Evolutionary conservation across 225 moss, liverwort and hornwort genomes (phyloP).

Genomic region (Ulota crispa): DNA sequence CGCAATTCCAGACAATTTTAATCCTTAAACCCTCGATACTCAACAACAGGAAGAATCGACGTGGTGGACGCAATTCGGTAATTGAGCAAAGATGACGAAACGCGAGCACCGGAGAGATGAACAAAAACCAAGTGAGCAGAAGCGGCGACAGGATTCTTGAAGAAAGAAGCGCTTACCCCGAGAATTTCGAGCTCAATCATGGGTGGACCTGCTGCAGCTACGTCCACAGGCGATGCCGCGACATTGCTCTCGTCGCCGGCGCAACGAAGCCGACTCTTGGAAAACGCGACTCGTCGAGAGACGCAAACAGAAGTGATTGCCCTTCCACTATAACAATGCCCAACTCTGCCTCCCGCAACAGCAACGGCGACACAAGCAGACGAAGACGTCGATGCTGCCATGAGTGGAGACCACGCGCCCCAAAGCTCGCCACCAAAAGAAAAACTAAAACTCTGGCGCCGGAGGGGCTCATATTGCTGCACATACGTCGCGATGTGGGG

Average conservation of each 20-base stretch:
- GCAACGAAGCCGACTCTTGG: conserved; percentile 26
- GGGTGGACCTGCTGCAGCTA: conserved; percentile 26
- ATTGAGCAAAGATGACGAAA: too few relatives aligned
- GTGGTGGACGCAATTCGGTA: not conserved
- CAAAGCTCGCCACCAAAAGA: not conserved
- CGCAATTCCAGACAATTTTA: not conserved
- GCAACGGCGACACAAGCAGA: not conserved
- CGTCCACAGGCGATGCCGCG: conserved; percentile 13
- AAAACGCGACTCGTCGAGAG: not conserved
- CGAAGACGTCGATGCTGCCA: conserved; percentile 8
- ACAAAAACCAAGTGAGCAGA: not conserved
- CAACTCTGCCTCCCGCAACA: conserved; percentile 1
- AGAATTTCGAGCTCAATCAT: conserved; percentile 45
- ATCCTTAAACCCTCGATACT: not conserved
- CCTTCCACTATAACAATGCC: not conserved
- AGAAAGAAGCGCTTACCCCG: conserved; percentile 21
- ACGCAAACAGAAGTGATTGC: not conserved
- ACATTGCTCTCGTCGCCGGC: conserved; percentile 24
- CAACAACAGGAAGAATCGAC: not conserved
- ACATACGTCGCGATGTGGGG: too few relatives aligned
- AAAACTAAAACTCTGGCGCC: not conserved
- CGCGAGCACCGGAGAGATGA: not conserved
- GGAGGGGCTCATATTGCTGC: too few relatives aligned
- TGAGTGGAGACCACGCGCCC: conserved; percentile 24
- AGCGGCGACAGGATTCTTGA: not conserved